Evolutionary conservation across 768 basidiomycete genomes (phyloP).

Genomic region (Auriscalpium microsporum): DNA sequence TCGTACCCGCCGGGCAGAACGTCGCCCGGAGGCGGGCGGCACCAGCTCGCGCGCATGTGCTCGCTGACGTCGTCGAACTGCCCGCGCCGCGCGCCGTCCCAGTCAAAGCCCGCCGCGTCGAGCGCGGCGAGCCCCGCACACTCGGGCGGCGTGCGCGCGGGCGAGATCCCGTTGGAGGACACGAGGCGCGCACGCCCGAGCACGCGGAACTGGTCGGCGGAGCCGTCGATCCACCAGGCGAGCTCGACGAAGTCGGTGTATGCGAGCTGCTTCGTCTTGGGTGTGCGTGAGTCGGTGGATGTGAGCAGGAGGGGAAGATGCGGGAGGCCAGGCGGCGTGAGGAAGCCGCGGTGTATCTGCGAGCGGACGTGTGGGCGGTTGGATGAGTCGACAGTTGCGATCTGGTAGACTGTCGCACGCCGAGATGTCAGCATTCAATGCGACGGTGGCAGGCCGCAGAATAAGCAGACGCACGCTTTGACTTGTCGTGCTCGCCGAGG

Average conservation of each 20-base stretch:
- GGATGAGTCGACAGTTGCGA: constrained; percentile 45
- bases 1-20: constrained; percentile 42
- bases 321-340: constrained; percentile 35
- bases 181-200: constrained; percentile 48
- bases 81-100: constrained; percentile 57
- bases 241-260: constrained; percentile 45
- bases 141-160: constrained; percentile 13
- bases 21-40: constrained; percentile 57
- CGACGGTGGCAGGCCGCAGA: not conserved
- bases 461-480: constrained; percentile 12
- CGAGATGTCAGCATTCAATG: not conserved
- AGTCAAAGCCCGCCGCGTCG: constrained; percentile 34
- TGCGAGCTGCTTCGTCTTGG: constrained; percentile 54
- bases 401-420: constrained; percentile 41
- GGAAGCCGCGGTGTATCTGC: constrained; percentile 51
- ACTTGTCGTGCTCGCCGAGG: constrained; percentile 17
- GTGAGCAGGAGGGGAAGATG: constrained; percentile 52
- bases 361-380: constrained; percentile 55
- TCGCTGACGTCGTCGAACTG: constrained; percentile 52
- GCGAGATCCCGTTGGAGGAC: constrained; percentile 33
- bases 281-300: constrained; percentile 66
- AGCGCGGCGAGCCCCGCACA: constrained; percentile 14
- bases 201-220: constrained; percentile 69
- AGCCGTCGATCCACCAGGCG: constrained; percentile 66
- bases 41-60: constrained; percentile 66